phyloP scores from a whole-genome alignment of 164 flowering plant genomes.

The Paratinospora sagittata region DNA sequence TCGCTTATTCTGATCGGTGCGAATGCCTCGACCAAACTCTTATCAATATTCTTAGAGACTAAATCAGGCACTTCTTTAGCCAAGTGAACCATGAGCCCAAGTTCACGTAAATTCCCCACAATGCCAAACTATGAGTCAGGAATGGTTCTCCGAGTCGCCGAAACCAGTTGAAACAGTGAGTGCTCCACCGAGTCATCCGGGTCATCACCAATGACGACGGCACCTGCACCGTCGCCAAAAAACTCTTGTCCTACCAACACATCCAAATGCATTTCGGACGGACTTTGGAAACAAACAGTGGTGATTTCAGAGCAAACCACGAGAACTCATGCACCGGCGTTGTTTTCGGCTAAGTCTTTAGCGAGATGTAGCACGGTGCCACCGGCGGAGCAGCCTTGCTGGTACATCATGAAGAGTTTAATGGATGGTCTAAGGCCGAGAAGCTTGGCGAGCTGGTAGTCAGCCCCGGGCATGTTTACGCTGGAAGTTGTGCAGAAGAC shows the following conservation, averaged over 20 bases:
- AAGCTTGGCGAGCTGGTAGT: conserved; percentile 15
- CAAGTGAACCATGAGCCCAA: conserved; percentile 17
- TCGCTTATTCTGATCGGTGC: conserved; percentile 12
- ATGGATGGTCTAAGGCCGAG: conserved; percentile 4
- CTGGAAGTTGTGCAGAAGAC: conserved; percentile 16
- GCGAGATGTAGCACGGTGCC: too few relatives aligned
- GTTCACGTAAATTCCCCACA: conserved; percentile 17
- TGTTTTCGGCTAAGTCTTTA: too few relatives aligned
- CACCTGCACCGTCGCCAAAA: conserved; percentile 20
- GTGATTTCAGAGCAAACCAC: conserved; percentile 21
- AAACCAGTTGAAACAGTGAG: conserved; percentile 3
- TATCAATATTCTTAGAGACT: conserved; percentile 8
- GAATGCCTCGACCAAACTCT: conserved; percentile 3
- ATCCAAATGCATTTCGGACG: conserved; percentile 14
- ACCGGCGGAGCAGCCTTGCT: conserved; percentile 14
- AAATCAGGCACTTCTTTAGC: conserved; percentile 14
- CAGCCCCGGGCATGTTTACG: conserved; percentile 19
- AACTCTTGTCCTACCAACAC: conserved; percentile 16
- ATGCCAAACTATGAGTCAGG: conserved; percentile 11
- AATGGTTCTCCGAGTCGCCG: not conserved
- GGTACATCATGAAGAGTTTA: conserved; percentile 13
- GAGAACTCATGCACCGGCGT: too few relatives aligned
- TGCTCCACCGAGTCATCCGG: not conserved
- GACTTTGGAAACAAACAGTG: conserved; percentile 13
- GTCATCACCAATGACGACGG: conserved; percentile 13